Conservation (phyloP, 2,329 filamentous ascomycete genomes). For the Pseudocercospora pini-densiflorae region DNA sequence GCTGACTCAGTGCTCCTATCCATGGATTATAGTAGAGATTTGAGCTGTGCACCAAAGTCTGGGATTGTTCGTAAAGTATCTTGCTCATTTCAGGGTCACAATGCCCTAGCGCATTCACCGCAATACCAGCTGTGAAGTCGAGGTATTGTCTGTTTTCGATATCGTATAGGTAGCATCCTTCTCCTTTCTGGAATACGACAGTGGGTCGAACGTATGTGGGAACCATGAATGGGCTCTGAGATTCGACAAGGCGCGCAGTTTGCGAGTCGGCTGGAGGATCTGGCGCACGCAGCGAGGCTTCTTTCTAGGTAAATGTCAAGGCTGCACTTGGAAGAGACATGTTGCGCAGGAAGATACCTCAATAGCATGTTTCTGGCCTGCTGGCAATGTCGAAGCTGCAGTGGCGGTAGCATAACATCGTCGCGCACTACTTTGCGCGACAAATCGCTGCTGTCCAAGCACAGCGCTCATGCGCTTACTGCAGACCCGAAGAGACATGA, state of each 20-base stretch:
- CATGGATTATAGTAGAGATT: slow-evolving; percentile 98
- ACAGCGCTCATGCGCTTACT: slow-evolving; percentile 32
- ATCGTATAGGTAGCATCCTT: slow-evolving; percentile 89
- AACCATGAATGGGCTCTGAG: slow-evolving; percentile 88
- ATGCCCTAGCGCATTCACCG: slow-evolving; percentile 91
- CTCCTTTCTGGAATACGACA: slow-evolving; percentile 85
- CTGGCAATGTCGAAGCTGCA: slow-evolving; percentile 48
- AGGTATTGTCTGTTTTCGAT: slow-evolving; percentile 86
- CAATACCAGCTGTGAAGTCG: slow-evolving; percentile 95
- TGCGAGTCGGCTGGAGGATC: slow-evolving; percentile 75
- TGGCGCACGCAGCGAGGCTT: slow-evolving; percentile 64
- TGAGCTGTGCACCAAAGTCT: slow-evolving; percentile 85
- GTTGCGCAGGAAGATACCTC: slow-evolving; percentile 25
- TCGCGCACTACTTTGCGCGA: slow-evolving; percentile 10
- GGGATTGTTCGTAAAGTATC: slow-evolving; percentile 68
- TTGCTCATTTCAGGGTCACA: slow-evolving; percentile 78
- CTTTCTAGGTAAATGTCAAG: slow-evolving; percentile 44
- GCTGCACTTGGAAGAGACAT: neutral
- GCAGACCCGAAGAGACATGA: slow-evolving; percentile 23
- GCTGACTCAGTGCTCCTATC: slow-evolving; percentile 86
- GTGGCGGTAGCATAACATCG: slow-evolving; percentile 42
- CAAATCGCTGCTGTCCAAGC: slow-evolving; percentile 15
- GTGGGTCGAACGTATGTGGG: slow-evolving; percentile 90
- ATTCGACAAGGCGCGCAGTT: slow-evolving; percentile 74
- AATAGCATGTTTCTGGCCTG: slow-evolving; percentile 41